Evolutionary conservation across 257 asterid genomes (phyloP).

Genomic region (Solanum commersonii): DNA sequence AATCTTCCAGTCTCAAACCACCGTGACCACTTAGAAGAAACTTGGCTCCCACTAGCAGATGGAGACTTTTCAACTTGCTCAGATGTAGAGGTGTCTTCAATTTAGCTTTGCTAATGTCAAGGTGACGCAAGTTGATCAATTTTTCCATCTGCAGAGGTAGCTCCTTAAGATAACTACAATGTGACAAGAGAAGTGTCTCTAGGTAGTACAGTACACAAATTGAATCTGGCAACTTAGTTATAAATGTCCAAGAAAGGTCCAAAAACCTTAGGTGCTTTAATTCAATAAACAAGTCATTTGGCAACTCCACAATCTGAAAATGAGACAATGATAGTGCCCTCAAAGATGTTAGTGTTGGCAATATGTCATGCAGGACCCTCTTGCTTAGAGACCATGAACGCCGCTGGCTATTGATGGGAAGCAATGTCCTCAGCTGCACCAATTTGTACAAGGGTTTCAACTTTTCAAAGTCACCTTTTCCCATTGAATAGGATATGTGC

Average conservation of each 20-base stretch:
- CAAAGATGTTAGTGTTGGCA: background rate
- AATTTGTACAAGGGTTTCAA: no score
- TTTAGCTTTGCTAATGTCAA: background rate
- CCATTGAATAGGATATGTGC: background rate
- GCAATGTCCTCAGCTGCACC: background rate
- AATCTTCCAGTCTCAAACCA: background rate
- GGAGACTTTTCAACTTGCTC: background rate
- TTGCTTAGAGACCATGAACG: rapidly evolving
- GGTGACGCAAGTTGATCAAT: background rate
- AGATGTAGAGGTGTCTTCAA: background rate
- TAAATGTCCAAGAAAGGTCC: background rate
- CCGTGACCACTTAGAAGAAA: background rate
- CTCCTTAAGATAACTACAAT: background rate
- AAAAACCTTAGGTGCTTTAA: background rate
- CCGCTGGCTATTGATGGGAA: background rate
- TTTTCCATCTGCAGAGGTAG: background rate
- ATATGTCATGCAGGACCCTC: background rate
- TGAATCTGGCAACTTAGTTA: background rate
- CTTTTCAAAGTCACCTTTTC: background rate
- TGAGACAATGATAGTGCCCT: background rate
- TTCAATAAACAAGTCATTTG: background rate
- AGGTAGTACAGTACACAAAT: background rate
- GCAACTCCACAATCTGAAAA: background rate
- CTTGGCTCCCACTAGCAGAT: background rate
- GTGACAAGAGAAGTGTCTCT: background rate